These are phyloP conservation scores for Allium sativum DNA, from an alignment of 106 monocot species.

Conservation along the genomic window DNA sequence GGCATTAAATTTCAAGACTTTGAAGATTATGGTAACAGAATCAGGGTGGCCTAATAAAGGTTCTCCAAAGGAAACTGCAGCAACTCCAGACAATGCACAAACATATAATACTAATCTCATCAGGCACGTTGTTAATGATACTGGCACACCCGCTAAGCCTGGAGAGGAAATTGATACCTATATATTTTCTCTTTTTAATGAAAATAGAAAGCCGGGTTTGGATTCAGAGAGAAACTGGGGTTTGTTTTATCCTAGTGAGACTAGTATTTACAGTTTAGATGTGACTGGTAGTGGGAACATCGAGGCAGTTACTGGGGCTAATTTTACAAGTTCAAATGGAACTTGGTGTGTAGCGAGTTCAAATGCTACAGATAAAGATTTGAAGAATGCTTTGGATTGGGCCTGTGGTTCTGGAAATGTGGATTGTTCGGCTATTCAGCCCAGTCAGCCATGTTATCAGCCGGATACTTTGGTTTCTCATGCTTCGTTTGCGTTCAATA, in stretches of 20 bases:
- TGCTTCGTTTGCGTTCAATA: constrained; percentile 85
- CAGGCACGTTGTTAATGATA: constrained; percentile 74
- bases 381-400: constrained; percentile 85
- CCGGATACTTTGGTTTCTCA: constrained; percentile 75
- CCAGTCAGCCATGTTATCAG: constrained; percentile 92
- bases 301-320: constrained; percentile 63
- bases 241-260: constrained; percentile 85
- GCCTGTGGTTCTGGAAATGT: constrained; percentile 96
- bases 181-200: constrained; percentile 92
- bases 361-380: constrained; percentile 50
- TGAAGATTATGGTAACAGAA: constrained; percentile 93
- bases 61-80: constrained; percentile 60
- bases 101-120: constrained; percentile 91
- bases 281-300: constrained; percentile 70
- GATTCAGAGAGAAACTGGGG: constrained; percentile 97
- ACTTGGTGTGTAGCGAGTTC: constrained; percentile 82
- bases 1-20: constrained; percentile 71
- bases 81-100: constrained; percentile 88
- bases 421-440: constrained; percentile 93
- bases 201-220: constrained; percentile 90
- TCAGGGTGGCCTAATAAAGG: constrained; percentile 95
- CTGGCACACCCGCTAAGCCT: constrained; percentile 87
- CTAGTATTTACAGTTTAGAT: constrained; percentile 85
- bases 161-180: constrained; percentile 79
- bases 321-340: constrained; percentile 60